These are phyloP conservation scores for Clavispora asparagi DNA, from an alignment of 805 yeast genomes.

Conservation along the genomic window DNA sequence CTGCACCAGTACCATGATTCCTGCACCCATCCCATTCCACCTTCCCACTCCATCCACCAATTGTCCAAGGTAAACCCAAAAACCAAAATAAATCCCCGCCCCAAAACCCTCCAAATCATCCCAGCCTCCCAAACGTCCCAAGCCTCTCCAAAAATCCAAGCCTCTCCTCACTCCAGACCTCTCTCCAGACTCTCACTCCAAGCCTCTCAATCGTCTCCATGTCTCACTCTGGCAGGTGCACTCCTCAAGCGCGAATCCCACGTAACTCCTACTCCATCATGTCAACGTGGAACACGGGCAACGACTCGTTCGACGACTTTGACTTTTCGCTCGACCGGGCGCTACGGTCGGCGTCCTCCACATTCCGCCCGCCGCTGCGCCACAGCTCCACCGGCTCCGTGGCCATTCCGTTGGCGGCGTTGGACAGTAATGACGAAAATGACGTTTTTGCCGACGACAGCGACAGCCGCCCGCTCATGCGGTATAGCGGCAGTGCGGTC, in stretches of 20 bases:
- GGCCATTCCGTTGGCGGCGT: slow-evolving; percentile 28
- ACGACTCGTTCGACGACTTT: slow-evolving; percentile 54
- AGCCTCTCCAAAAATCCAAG: no score
- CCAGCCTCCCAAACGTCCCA: no score
- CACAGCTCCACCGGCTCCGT: slow-evolving; percentile 17
- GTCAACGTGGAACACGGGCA: background rate
- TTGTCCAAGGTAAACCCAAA: no score
- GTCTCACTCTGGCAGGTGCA: no score
- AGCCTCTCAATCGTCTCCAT: no score
- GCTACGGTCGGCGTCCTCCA: slow-evolving; percentile 41
- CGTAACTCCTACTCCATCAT: background rate
- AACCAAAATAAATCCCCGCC: no score
- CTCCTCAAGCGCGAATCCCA: background rate
- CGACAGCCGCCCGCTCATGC: slow-evolving; percentile 24
- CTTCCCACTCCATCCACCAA: no score
- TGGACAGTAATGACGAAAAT: slow-evolving; percentile 4
- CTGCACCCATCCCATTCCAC: no score
- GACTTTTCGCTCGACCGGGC: slow-evolving; percentile 66
- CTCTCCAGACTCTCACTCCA: no score
- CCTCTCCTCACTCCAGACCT: no score
- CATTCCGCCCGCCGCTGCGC: slow-evolving; percentile 20
- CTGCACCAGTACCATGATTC: no score
- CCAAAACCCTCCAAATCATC: no score
- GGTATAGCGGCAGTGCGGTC: background rate
- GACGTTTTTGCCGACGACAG: slow-evolving; percentile 3